A percentile compares a stretch with the other conserved stretches of the same genome.
Conservation (phyloP, 2,329 filamentous ascomycete genomes). For the Hypomyces rosellus region DNA sequence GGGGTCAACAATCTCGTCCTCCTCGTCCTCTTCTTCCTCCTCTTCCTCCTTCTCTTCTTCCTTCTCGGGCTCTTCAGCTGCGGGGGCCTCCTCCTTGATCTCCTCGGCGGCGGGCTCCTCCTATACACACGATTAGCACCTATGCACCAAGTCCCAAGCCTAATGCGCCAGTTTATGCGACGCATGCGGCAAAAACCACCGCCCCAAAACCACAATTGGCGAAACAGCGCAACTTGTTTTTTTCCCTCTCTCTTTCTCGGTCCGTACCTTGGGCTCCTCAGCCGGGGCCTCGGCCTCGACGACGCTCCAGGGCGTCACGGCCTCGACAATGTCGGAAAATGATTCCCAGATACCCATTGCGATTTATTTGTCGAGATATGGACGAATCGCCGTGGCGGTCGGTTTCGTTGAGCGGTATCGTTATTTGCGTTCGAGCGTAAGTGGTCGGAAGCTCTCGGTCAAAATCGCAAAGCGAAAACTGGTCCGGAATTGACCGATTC, state of each 20-base stretch:
- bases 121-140: slow-evolving; percentile 17
- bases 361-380: slow-evolving; percentile 27
- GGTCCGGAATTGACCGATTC: slow-evolving; percentile 43
- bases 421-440: slow-evolving; percentile 23
- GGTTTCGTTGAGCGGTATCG: slow-evolving; percentile 28
- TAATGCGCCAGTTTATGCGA: no score
- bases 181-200: neutral
- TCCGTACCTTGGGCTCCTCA: slow-evolving; percentile 53
- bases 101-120: slow-evolving; percentile 32
- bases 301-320: slow-evolving; percentile 57
- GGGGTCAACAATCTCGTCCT: slow-evolving; percentile 79
- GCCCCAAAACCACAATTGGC: neutral
- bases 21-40: slow-evolving; percentile 67
- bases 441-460: slow-evolving; percentile 37
- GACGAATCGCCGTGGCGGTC: slow-evolving; percentile 35
- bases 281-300: slow-evolving; percentile 62
- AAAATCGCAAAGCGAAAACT: slow-evolving; percentile 35
- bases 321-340: slow-evolving; percentile 58
- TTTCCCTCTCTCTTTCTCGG: neutral
- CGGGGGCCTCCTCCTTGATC: slow-evolving; percentile 37
- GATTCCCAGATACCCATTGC: slow-evolving; percentile 63
- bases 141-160: no score
- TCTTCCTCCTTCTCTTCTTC: slow-evolving; percentile 52
- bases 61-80: slow-evolving; percentile 35
- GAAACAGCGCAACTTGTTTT: neutral